Evolutionary conservation across 495 filamentous ascomycete genomes (phyloP), one percentile per base, ranked within the genome.

Genomic region (Penicillium bialowiezense): DNA sequence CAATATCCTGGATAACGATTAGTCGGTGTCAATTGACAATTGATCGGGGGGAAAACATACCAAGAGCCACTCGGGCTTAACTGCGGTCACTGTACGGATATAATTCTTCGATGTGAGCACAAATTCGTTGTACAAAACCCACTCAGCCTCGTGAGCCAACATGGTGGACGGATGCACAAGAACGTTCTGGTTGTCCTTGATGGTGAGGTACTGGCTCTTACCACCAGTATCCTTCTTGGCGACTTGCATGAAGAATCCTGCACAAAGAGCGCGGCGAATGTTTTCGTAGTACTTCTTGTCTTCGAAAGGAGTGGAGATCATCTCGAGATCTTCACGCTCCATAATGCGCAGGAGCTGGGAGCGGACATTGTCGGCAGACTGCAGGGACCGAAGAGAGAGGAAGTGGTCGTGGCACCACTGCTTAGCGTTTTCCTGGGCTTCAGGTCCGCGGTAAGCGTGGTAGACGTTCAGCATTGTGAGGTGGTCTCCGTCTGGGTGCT

Each of bases 231-330:
- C 88, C 56, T 84, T 87, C 82, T 91, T 97, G 33, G 93, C 93
- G n/a, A 97, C 87, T 62, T 99, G 95, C 93, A 99, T 99, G 77
- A 99, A 99, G 75, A 97, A 99, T 17, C 93, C 93, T 2, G 90
- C 82, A 12, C 96, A 86, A n/a, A 99, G 77, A 8, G 93, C 93
- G 13, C 89, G 85, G 17, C 90, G 87, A 60, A 99, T 97, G 62
- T 99, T 99, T 68, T 81, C 90, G 65, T 97, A 97, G 72, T 99
- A 99, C 54, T 91, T 87, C 77, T 96, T 97, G 69, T 97, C 85
- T 41, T 90, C 87, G 71, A 96, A 97, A 1, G 87, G 81, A 0
- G 90, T 96, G 50, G 85, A 90, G 39, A 97, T 64, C 39, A 99
- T 79, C 35, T 93, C 87, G 8, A 99, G 67, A 43, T 85, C 89